Evolutionary conservation across 768 basidiomycete species (phyloP).

Genomic region (Lactifluus hygrophoroides): DNA sequence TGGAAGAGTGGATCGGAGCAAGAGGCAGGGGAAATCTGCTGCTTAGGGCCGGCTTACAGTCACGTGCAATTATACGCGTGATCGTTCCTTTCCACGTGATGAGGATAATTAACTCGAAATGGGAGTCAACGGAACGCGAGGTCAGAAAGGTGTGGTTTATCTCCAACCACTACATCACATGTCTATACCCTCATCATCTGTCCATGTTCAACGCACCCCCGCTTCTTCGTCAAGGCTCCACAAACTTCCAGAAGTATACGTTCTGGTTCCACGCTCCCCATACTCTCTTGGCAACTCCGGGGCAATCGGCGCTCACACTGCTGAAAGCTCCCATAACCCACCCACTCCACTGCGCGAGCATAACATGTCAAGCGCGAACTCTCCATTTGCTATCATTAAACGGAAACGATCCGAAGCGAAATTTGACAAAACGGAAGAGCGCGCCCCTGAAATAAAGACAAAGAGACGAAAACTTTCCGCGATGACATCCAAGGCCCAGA

Average conservation of each 20-base stretch:
- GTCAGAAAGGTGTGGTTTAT: constrained; percentile 2
- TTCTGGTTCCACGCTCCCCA: constrained; percentile 50
- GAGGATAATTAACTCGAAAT: background rate
- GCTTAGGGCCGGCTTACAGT: constrained; percentile 1
- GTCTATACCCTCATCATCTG: constrained; percentile 1
- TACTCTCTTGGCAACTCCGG: constrained; percentile 21
- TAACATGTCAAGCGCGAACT: constrained; percentile 15
- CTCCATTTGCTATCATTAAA: constrained; percentile 19
- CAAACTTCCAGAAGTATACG: constrained; percentile 42
- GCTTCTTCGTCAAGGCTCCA: constrained; percentile 24
- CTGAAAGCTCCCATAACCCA: constrained; percentile 8
- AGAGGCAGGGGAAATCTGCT: background rate
- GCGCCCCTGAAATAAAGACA: constrained; percentile 22
- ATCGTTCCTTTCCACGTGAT: constrained; percentile 16
- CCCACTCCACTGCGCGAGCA: constrained; percentile 22
- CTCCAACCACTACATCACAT: constrained; percentile 8
- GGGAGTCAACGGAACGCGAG: constrained; percentile 11
- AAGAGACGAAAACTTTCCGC: constrained; percentile 36
- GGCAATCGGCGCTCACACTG: constrained; percentile 19
- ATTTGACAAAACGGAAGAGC: background rate
- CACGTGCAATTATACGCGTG: constrained; percentile 4
- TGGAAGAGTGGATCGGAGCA: background rate
- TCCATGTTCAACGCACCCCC: constrained; percentile 12
- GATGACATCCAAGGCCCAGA: constrained; percentile 26
- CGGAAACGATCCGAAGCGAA: constrained; percentile 21